phyloP scores from a whole-genome alignment of 2,329 filamentous ascomycete species.

The Nemania serpens region DNA sequence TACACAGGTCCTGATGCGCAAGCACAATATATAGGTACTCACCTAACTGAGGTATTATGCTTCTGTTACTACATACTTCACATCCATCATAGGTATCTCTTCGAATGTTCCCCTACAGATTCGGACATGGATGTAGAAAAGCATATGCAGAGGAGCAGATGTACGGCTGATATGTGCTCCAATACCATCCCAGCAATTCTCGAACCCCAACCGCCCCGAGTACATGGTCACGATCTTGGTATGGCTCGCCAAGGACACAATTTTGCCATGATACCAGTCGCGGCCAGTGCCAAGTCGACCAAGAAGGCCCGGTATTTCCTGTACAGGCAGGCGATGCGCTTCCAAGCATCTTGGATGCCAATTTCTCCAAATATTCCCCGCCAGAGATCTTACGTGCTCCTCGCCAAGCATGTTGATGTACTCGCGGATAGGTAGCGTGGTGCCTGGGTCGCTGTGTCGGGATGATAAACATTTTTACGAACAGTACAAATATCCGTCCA shows the following conservation, averaged over 20 bases:
- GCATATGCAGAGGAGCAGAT: no score
- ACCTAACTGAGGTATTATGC: no score
- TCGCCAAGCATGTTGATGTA: slow-evolving; percentile 1
- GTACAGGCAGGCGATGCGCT: slow-evolving; percentile 22
- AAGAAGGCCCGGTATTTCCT: slow-evolving; percentile 18
- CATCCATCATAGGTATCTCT: no score
- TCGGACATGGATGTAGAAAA: no score
- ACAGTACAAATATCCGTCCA: neutral
- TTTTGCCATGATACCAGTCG: slow-evolving; percentile 16
- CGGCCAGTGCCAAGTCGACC: slow-evolving; percentile 25
- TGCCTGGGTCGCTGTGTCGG: slow-evolving; percentile 4
- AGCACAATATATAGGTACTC: no score
- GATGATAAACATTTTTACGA: neutral
- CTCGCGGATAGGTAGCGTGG: neutral
- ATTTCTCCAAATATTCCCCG: slow-evolving; percentile 19
- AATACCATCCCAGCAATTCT: neutral
- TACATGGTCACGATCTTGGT: slow-evolving; percentile 6
- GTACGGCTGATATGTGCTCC: neutral
- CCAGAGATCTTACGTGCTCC: slow-evolving; percentile 11
- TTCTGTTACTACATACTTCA: no score
- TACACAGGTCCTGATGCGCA: no score
- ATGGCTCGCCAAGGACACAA: slow-evolving; percentile 17
- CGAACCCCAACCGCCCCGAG: neutral
- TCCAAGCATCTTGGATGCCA: slow-evolving; percentile 6
- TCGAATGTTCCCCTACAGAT: no score